Base-by-base conservation (phyloP, 2,329 filamentous ascomycete species). In the Cadophora malorum region DNA sequence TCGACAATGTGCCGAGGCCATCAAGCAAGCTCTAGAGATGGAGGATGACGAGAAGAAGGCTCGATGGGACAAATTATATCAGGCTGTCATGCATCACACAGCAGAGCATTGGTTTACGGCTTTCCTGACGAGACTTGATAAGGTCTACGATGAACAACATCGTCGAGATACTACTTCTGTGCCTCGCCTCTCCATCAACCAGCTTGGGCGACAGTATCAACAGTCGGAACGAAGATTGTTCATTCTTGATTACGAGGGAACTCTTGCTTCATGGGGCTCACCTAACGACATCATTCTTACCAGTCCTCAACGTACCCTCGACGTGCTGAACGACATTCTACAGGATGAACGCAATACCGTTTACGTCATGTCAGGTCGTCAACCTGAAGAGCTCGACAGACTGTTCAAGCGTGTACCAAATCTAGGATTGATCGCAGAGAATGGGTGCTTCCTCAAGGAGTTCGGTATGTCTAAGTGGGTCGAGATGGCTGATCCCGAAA, bases 211-310 rank as follows among this genome's bases (percentile, higher is more conserved):
- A 59, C 84, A 88, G 69, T 98, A 97, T 79, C 82, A 85, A 68
- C 78, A 82, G 9, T 87, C 91, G 0, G 79, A 87, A 52, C 86
- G 88, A 23, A 89, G 94, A 19, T 84, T 98, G 2, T 96, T 98
- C 79, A 90, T 98, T 71, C 84, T 98, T 55, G 95, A 98, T 76
- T 97, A 97, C 76, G 95, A 98, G 79, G 95, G 94, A 55, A 98
- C 95, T 0, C 83, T 98, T 8, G 92, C 96, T 53, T 93, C 91
- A 64, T 96, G 93, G 86, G 93, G 93, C 4, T 91, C 92, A 0
- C 90, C 93, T 66, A 91, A 89, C 69, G 91, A 92, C 76, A 95
- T 96, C 70, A 93, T 97, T 60, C 85, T 96, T 21, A 91, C 93
- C 62, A 96, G 92, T 72, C 94, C 94, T 2, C 91, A 96, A 81